These are phyloP conservation scores for Scheffersomyces stipitis DNA, from an alignment of 805 yeast species.

Conservation along the genomic window DNA sequence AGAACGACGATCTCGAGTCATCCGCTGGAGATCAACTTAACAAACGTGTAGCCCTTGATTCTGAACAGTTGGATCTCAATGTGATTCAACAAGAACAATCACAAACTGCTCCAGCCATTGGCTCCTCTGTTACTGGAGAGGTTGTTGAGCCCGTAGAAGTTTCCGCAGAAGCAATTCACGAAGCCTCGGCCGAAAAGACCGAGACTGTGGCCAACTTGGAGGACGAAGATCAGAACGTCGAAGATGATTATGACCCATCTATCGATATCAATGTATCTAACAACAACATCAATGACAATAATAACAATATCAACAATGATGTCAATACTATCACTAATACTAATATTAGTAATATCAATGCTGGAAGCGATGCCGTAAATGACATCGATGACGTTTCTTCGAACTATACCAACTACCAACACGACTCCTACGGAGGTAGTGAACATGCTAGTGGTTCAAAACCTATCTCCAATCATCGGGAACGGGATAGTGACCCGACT, in stretches of 20 bases:
- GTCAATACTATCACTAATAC: background rate
- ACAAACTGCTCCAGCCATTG: constrained; percentile 41
- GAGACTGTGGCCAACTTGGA: too few species aligned
- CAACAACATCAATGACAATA: too few species aligned
- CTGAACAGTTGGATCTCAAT: constrained; percentile 49
- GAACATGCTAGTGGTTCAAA: constrained; percentile 20
- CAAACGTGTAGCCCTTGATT: constrained; percentile 71
- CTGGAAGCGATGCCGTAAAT: background rate
- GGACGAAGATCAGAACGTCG: background rate
- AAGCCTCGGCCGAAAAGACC: too few species aligned
- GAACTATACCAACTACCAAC: too few species aligned
- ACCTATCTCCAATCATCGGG: constrained; percentile 41
- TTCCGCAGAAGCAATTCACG: background rate
- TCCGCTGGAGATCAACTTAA: constrained; percentile 49
- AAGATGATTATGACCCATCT: background rate
- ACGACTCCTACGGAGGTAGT: too few species aligned
- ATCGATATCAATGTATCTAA: too few species aligned
- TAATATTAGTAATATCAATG: too few species aligned
- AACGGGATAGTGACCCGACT: constrained; percentile 53
- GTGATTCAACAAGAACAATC: constrained; percentile 43
- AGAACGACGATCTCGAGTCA: constrained; percentile 57
- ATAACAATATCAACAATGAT: too few species aligned
- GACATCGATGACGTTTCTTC: background rate
- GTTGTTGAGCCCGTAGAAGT: background rate
- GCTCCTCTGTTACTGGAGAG: background rate